These are phyloP conservation scores for Amanita molliuscula DNA, from an alignment of 768 basidiomycete genomes.

Conservation along the genomic window DNA sequence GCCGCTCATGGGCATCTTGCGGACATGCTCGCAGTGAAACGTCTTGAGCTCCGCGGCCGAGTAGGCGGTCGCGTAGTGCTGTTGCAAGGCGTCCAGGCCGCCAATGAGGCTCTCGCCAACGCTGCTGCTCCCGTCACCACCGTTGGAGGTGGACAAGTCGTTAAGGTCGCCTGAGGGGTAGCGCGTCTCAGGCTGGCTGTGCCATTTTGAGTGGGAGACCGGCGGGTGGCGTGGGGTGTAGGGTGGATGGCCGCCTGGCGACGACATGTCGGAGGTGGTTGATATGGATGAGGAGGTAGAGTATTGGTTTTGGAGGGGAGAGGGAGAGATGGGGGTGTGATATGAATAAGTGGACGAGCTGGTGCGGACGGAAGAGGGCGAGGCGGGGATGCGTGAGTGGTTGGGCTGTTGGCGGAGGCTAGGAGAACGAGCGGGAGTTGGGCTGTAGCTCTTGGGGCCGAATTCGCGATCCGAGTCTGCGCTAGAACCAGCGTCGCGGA, in stretches of 20 bases:
- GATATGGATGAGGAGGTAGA: slow-evolving; percentile 23
- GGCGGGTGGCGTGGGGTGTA: not conserved
- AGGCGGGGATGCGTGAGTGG: slow-evolving; percentile 30
- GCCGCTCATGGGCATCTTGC: slow-evolving; percentile 87
- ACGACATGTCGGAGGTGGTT: slow-evolving; percentile 18
- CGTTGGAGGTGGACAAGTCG: not conserved
- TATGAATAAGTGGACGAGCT: slow-evolving; percentile 41
- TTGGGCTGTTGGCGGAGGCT: slow-evolving; percentile 8
- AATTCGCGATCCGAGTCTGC: slow-evolving; percentile 15
- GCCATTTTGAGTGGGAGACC: not conserved
- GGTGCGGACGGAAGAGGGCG: slow-evolving; percentile 42
- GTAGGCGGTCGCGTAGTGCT: slow-evolving; percentile 70
- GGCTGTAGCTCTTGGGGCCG: not conserved
- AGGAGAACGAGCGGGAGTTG: not conserved
- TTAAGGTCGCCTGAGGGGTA: not conserved
- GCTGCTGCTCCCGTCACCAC: slow-evolving; percentile 7
- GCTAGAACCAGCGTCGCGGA: not conserved
- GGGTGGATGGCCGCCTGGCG: slow-evolving; percentile 20
- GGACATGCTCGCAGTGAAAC: slow-evolving; percentile 93
- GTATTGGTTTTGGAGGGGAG: slow-evolving; percentile 55
- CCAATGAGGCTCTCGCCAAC: slow-evolving; percentile 6
- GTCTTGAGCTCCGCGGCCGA: slow-evolving; percentile 63
- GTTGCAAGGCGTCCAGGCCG: slow-evolving; percentile 36
- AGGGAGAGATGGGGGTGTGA: slow-evolving; percentile 50
- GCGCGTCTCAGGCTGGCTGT: slow-evolving; percentile 6